These are phyloP conservation scores for Ascochyta viciae-villosae DNA, from an alignment of 2,329 filamentous ascomycete genomes.

Conservation along the genomic window DNA sequence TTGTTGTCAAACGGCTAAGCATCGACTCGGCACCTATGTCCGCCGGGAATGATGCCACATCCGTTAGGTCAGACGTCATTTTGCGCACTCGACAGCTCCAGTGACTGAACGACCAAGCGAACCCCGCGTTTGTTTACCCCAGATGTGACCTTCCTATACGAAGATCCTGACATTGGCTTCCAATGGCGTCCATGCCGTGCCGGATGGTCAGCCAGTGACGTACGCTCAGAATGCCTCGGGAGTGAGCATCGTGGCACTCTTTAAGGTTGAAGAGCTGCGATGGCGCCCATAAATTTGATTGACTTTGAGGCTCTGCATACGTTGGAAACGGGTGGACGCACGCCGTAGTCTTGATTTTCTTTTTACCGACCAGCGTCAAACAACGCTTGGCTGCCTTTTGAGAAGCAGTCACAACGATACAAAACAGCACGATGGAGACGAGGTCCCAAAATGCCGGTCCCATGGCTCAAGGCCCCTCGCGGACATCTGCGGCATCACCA, in stretches of 20 bases:
- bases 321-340: background rate
- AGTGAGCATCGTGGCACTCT: background rate
- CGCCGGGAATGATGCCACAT: background rate
- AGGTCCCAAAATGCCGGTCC: conserved; percentile 19
- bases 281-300: background rate
- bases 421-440: background rate
- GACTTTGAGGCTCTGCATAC: background rate
- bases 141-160: background rate
- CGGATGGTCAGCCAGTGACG: conserved; percentile 9
- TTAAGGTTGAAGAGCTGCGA: conserved; percentile 4
- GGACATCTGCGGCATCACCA: conserved; percentile 3
- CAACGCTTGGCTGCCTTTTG: background rate
- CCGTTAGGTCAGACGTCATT: conserved; percentile 9
- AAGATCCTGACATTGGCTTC: background rate
- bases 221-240: conserved; percentile 1
- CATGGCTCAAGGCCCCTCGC: conserved; percentile 21
- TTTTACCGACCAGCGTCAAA: background rate
- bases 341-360: background rate
- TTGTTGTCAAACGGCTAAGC: background rate
- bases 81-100: conserved; percentile 10
- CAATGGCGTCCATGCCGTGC: conserved; percentile 8
- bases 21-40: conserved; percentile 1
- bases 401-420: background rate
- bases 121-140: conserved; percentile 16
- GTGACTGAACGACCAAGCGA: conserved; percentile 10